These are phyloP conservation scores for Penicillium lagena DNA, from an alignment of 495 filamentous ascomycete species.

Conservation along the genomic window DNA sequence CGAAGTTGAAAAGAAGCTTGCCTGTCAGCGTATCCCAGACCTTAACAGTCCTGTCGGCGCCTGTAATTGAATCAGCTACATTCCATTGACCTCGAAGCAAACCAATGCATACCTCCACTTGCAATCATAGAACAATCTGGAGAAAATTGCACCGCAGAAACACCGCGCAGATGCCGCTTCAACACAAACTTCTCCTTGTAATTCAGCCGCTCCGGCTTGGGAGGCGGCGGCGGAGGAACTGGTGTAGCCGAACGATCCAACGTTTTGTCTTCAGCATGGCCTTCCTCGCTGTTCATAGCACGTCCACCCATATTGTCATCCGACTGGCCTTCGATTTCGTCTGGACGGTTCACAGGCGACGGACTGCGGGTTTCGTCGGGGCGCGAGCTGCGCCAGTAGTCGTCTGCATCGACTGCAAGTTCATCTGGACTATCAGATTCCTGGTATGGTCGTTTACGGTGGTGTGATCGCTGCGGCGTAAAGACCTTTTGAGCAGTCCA, in stretches of 20 bases:
- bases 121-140: constrained; percentile 87
- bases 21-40: constrained; percentile 83
- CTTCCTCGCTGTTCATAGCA: no score
- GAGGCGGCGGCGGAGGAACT: constrained; percentile 29
- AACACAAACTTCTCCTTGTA: constrained; percentile 62
- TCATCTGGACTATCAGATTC: constrained; percentile 43
- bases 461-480: constrained; percentile 30
- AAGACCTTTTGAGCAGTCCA: constrained; percentile 29
- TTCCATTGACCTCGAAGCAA: background rate
- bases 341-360: constrained; percentile 12
- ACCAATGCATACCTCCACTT: constrained; percentile 57
- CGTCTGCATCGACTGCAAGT: constrained; percentile 32
- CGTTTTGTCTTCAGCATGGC: constrained; percentile 9
- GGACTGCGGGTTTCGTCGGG: constrained; percentile 15
- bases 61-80: constrained; percentile 22
- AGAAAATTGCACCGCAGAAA: constrained; percentile 85
- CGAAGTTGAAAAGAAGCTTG: constrained; percentile 74
- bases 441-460: constrained; percentile 21
- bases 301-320: constrained; percentile 4
- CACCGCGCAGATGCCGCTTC: constrained; percentile 66
- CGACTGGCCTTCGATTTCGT: constrained; percentile 9
- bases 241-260: constrained; percentile 27
- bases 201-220: constrained; percentile 43
- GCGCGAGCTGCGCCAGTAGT: constrained; percentile 31
- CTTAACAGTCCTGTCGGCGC: constrained; percentile 82